These are phyloP conservation scores for Phytophthora citrophthora DNA, from an alignment of 352 stramenopile genomes.

Conservation along the genomic window DNA sequence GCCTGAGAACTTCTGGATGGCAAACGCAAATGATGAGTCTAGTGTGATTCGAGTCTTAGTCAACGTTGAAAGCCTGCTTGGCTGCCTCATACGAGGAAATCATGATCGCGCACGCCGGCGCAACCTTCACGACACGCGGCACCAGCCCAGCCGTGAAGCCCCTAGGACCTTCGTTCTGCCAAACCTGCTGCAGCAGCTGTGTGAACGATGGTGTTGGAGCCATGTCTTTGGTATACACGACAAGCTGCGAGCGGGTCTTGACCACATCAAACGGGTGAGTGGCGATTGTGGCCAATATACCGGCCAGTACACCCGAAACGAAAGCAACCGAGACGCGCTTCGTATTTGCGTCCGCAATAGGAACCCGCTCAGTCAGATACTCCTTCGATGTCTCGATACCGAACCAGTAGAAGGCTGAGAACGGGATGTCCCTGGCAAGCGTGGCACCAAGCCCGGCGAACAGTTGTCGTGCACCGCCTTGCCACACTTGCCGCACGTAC, in stretches of 20 bases:
- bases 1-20: not conserved
- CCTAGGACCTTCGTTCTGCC: conserved; percentile 42
- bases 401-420: conserved; percentile 94
- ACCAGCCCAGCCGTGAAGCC: conserved; percentile 58
- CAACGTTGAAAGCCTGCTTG: conserved; percentile 62
- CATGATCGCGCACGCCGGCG: conserved; percentile 82
- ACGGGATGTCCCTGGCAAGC: conserved; percentile 94
- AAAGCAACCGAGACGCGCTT: conserved; percentile 74
- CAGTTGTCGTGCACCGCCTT: conserved; percentile 48
- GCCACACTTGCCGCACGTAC: conserved; percentile 47
- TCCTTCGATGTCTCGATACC: conserved; percentile 89
- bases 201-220: conserved; percentile 32
- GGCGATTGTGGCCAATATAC: conserved; percentile 85
- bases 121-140: conserved; percentile 73
- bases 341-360: conserved; percentile 32
- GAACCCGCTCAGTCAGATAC: conserved; percentile 35
- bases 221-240: conserved; percentile 49
- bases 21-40: conserved; percentile 8
- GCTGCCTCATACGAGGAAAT: conserved; percentile 75
- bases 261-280: conserved; percentile 96
- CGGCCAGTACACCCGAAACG: conserved; percentile 79
- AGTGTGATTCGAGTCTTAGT: conserved; percentile 18
- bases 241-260: conserved; percentile 91
- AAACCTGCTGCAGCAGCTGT: conserved; percentile 61
- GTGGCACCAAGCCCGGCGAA: conserved; percentile 88